Evolutionary conservation across 768 basidiomycete genomes (phyloP), one percentile per base, ranked within the genome.

Genomic region (Tulasnella sp.): DNA sequence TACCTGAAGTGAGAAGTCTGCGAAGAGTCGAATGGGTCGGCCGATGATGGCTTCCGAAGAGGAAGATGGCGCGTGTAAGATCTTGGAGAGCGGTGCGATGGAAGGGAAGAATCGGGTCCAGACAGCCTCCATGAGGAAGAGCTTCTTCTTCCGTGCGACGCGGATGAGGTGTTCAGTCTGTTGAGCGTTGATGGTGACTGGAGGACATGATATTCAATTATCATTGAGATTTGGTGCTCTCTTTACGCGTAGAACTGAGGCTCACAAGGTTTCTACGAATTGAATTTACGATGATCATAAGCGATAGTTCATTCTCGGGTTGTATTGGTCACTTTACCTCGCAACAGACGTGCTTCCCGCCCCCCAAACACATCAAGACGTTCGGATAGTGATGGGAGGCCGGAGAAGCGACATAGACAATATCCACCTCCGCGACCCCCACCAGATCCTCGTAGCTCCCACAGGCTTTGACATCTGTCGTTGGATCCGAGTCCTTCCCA

Each of bases 71-170:
- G 48, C 11, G 42, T 62, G 62, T 8, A 66, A 49, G 55, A 63
- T 38, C 3, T 27, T 10, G 19, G 57, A 25, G 19, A 65, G 49
- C 41, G 57, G 50, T 3, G 5, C 41, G 4, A 54, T 62, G 48
- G 50, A 50, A 22, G 65, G 65, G 60, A 65, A 64, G 61, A 65
- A 66, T n/a, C 64, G 62, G 31, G 64, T 65, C 64, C 65, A 66
- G 44, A 63, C 62, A 31, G 64, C 65, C 49, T 64, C 63, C 60
- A 61, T 60, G 0, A 65, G 41, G 41, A 61, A 62, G 10, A 62
- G 55, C 24, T 59, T 53, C 19, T 58, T 49, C 5, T 27, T 48
- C 27, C 52, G 19, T 3, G 65, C 64, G 19, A 66, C 30, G 2
- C 11, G 19, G 38, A 63, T 51, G 1, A 66, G 34, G 15, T 60